These are phyloP conservation scores for Sanghuangporus sanghuang DNA, from an alignment of 1,284 basidiomycete species.

Conservation along the genomic window DNA sequence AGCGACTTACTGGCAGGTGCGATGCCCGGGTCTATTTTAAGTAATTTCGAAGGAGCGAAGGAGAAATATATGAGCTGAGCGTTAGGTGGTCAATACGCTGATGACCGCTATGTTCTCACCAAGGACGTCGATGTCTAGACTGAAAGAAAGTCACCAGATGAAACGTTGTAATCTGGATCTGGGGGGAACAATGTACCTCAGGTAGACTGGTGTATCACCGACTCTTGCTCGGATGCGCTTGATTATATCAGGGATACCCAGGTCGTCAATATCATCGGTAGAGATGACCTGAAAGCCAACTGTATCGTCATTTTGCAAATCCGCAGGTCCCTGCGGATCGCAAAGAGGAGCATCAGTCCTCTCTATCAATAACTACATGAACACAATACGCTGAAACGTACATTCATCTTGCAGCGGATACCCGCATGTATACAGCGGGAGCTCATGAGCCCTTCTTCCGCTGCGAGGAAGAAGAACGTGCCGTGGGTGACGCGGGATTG, in stretches of 20 bases:
- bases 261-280: conserved; percentile 72
- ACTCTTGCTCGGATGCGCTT: conserved; percentile 57
- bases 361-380: not conserved
- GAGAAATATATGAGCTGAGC: not conserved
- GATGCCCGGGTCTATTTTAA: conserved; percentile 58
- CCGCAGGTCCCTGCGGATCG: conserved; percentile 43
- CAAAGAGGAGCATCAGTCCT: not conserved
- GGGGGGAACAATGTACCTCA: too few relatives aligned
- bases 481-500: conserved; percentile 71
- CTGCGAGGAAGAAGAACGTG: conserved; percentile 71
- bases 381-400: conserved; percentile 28
- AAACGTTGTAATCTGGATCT: not conserved
- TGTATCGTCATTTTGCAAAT: conserved; percentile 56
- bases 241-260: conserved; percentile 59
- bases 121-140: conserved; percentile 76
- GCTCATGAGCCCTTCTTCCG: conserved; percentile 66
- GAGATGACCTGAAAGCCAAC: conserved; percentile 70
- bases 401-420: conserved; percentile 66
- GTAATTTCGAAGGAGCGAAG: too few relatives aligned
- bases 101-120: conserved; percentile 32
- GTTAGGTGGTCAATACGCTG: not conserved
- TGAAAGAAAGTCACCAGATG: conserved; percentile 21
- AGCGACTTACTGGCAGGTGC: conserved; percentile 67
- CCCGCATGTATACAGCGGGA: conserved; percentile 76
- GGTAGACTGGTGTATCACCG: conserved; percentile 63